Conservation (phyloP, 305 asterid genomes). For the Fraxinus dipetala region DNA sequence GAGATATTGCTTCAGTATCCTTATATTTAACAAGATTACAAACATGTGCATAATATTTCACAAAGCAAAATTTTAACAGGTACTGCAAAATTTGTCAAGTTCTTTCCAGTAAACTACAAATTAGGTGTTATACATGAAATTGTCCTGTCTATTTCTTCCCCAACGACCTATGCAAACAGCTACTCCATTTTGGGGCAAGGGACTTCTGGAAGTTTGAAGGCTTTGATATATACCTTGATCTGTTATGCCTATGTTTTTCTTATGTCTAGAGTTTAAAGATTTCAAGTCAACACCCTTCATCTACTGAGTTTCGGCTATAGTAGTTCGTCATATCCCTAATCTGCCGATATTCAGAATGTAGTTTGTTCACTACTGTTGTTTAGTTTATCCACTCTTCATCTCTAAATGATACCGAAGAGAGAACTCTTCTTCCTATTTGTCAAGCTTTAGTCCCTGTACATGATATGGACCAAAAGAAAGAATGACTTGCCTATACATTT, state of each 20-base stretch:
- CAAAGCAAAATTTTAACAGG: not conserved
- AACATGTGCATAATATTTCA: not conserved
- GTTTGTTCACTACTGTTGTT: not conserved
- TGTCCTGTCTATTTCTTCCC: slow-evolving; percentile 10
- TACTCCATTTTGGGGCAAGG: not conserved
- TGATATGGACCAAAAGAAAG: not conserved
- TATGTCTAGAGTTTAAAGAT: slow-evolving; percentile 1
- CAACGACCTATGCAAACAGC: slow-evolving; percentile 9
- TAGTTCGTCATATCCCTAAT: slow-evolving; percentile 1
- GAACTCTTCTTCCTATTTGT: slow-evolving; percentile 10
- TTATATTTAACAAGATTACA: slow-evolving; percentile 23
- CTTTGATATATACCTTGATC: slow-evolving; percentile 1
- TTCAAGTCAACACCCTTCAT: not conserved
- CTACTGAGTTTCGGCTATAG: not conserved
- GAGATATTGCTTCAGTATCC: slow-evolving; percentile 98
- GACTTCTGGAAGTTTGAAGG: slow-evolving; percentile 1
- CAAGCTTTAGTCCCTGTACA: not conserved
- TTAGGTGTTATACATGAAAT: not conserved
- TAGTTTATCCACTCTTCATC: slow-evolving; percentile 2
- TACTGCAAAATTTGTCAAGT: slow-evolving; percentile 12
- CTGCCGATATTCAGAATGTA: not conserved
- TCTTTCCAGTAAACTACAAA: slow-evolving; percentile 20
- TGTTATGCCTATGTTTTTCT: not conserved
- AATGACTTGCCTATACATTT: not conserved
- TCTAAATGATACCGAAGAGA: not conserved